Evolutionary conservation across 2,329 filamentous ascomycete genomes (phyloP).

Genomic region (Knoxdaviesia capensis): DNA sequence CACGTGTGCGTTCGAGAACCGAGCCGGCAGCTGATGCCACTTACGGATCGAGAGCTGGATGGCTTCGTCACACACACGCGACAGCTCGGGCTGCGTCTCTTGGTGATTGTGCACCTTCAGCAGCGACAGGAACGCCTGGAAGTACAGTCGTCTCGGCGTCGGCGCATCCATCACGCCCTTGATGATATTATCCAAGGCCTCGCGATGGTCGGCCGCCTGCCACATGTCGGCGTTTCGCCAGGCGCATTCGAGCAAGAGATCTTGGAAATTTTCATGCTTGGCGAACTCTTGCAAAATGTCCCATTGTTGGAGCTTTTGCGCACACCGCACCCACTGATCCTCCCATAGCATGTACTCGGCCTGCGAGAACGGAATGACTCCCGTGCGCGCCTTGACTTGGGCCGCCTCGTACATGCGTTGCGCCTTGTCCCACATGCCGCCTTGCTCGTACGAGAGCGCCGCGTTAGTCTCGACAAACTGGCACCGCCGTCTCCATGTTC

Average conservation of each 20-base stretch:
- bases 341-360: constrained; percentile 99
- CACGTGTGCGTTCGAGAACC: constrained; percentile 87
- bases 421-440: constrained; percentile 98
- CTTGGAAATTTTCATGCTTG: constrained; percentile 97
- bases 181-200: constrained; percentile 80
- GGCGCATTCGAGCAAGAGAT: constrained; percentile 81
- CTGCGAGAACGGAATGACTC: constrained; percentile 87
- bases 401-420: constrained; percentile 93
- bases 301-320: constrained; percentile 97
- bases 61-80: constrained; percentile 81
- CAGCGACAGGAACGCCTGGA: constrained; percentile 94
- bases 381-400: constrained; percentile 90
- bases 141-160: constrained; percentile 83
- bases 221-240: constrained; percentile 95
- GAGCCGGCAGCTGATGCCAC: constrained; percentile 93
- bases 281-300: constrained; percentile 94
- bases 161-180: constrained; percentile 96
- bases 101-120: constrained; percentile 85
- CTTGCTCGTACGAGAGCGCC: constrained; percentile 92
- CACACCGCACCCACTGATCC: constrained; percentile 95
- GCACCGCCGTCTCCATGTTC: constrained; percentile 84
- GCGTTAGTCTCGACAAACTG: constrained; percentile 97
- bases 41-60: constrained; percentile 95
- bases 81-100: constrained; percentile 56
- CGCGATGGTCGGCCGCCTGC: constrained; percentile 68